Conservation (phyloP, 192 early-diverging fungal species). For the Coemansia aciculifera region DNA sequence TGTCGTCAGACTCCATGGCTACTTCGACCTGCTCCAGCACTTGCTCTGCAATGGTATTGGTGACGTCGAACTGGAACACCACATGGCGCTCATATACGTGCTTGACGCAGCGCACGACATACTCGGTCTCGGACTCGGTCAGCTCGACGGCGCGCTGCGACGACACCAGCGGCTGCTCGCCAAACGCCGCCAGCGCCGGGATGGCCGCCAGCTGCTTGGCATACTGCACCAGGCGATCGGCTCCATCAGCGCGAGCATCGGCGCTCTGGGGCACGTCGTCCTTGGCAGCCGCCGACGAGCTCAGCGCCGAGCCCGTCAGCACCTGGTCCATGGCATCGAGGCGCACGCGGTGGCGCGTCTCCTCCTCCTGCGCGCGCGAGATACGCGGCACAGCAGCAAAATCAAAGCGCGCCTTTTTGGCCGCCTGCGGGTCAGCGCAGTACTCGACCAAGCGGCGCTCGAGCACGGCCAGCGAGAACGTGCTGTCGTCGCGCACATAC, state of each 20-base stretch:
- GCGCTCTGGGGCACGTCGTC: background rate
- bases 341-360: conserved; percentile 66
- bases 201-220: conserved; percentile 76
- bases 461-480: conserved; percentile 80
- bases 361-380: conserved; percentile 82
- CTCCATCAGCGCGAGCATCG: background rate
- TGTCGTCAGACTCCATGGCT: conserved; percentile 72
- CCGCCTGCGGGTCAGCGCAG: conserved; percentile 64
- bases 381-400: conserved; percentile 77
- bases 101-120: conserved; percentile 88
- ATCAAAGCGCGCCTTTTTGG: conserved; percentile 70
- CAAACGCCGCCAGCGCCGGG: conserved; percentile 81
- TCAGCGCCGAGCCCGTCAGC: conserved; percentile 45
- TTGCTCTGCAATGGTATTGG: conserved; percentile 92
- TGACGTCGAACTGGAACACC: conserved; percentile 95
- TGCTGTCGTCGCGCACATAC: conserved; percentile 85
- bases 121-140: conserved; percentile 93
- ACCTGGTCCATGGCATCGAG: conserved; percentile 49
- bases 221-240: conserved; percentile 67
- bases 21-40: conserved; percentile 89
- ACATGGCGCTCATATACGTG: conserved; percentile 89
- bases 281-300: background rate
- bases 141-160: conserved; percentile 72
- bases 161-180: conserved; percentile 71
- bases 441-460: conserved; percentile 89